Percentiles rank a stretch among this genome's conserved stretches.
Conservation (phyloP, 2,329 filamentous ascomycete genomes). For the Calonectria henricotiae region DNA sequence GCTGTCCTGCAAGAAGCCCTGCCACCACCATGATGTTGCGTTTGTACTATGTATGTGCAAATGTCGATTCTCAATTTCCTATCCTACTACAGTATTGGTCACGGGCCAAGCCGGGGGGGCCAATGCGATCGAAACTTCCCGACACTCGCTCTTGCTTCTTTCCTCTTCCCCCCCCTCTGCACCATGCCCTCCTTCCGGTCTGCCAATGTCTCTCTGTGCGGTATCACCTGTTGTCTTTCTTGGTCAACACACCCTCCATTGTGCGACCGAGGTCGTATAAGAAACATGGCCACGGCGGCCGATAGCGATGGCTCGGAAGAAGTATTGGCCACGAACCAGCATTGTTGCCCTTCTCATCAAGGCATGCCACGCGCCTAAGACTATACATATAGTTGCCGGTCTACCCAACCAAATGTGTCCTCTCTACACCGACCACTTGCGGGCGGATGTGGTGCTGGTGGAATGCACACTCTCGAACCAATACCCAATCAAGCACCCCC, state of each 20-base stretch:
- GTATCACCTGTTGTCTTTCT: slow-evolving; percentile 30
- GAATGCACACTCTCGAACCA: slow-evolving; percentile 46
- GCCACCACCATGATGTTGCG: background rate
- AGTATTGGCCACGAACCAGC: background rate
- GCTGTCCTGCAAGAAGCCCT: background rate
- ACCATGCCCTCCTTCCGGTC: background rate
- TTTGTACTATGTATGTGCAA: background rate
- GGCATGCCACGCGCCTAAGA: slow-evolving; percentile 2
- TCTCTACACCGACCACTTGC: slow-evolving; percentile 41
- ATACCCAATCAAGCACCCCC: slow-evolving; percentile 44
- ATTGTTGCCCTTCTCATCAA: background rate
- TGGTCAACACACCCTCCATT: slow-evolving; percentile 21
- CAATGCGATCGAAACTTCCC: slow-evolving; percentile 27
- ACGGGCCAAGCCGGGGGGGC: slow-evolving; percentile 16
- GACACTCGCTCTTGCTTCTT: slow-evolving; percentile 7
- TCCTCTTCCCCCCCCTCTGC: background rate
- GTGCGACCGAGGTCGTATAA: background rate
- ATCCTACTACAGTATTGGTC: slow-evolving; percentile 18
- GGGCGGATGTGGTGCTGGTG: slow-evolving; percentile 50
- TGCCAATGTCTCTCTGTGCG: slow-evolving; percentile 13
- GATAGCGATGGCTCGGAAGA: background rate
- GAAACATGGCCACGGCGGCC: background rate
- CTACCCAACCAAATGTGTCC: slow-evolving; percentile 36
- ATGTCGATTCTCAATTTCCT: slow-evolving; percentile 12
- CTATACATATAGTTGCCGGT: background rate